Evolutionary conservation across 345 rosid genomes (phyloP).

Genomic region (Raphanus sativus): DNA sequence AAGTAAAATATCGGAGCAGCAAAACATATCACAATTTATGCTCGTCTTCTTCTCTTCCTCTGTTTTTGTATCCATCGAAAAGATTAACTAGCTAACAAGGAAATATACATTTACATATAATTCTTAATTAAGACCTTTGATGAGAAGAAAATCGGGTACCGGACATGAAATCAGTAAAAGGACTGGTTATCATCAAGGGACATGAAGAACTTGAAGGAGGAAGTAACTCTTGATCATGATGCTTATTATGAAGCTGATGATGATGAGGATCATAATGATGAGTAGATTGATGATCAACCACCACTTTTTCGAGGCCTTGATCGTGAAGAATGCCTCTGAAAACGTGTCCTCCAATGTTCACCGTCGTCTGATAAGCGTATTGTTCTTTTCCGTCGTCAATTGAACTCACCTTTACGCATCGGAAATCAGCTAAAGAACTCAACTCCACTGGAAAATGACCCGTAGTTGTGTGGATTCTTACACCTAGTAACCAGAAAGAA

Average conservation of each 20-base stretch:
- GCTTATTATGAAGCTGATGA: neutral
- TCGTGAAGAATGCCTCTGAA: slow-evolving; percentile 68
- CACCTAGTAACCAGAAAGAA: slow-evolving; percentile 42
- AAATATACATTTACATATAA: neutral
- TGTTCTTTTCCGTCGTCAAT: slow-evolving; percentile 45
- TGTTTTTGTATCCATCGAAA: neutral
- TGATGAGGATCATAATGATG: neutral
- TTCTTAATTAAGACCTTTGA: slow-evolving; percentile 28
- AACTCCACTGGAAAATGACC: slow-evolving; percentile 56
- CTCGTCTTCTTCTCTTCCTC: too few relatives aligned
- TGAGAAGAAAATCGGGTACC: slow-evolving; percentile 51
- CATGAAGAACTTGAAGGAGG: slow-evolving; percentile 45
- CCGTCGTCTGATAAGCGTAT: slow-evolving; percentile 46
- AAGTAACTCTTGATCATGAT: slow-evolving; percentile 36
- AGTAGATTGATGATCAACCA: slow-evolving; percentile 21
- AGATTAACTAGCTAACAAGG: neutral
- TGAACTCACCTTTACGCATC: slow-evolving; percentile 52
- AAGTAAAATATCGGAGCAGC: neutral
- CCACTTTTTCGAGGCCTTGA: slow-evolving; percentile 49
- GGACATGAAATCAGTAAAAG: slow-evolving; percentile 52
- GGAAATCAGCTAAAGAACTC: slow-evolving; percentile 46
- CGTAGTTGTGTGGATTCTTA: slow-evolving; percentile 24
- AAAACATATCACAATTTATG: too few relatives aligned
- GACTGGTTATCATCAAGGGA: slow-evolving; percentile 34
- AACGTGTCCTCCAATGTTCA: slow-evolving; percentile 57